Evolutionary conservation across 805 yeast genomes (phyloP).

Genomic region (Lipomyces starkeyi): DNA sequence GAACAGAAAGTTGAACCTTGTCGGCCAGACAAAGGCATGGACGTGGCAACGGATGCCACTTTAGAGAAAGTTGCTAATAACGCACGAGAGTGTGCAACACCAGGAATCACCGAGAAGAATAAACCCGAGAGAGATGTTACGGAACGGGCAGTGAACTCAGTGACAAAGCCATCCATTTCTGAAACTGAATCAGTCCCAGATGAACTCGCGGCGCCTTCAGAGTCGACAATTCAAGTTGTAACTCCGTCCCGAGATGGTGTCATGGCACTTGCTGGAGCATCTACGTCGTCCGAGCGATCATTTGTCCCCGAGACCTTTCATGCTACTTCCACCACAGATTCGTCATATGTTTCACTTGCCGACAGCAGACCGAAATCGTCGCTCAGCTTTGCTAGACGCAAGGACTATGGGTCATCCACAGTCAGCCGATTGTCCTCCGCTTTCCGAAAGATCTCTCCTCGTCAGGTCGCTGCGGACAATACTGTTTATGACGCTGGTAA

Average conservation of each 20-base stretch:
- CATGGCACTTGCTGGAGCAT: neutral
- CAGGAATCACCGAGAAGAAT: neutral
- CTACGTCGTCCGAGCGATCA: constrained; percentile 8
- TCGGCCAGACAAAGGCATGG: neutral
- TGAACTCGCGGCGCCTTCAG: neutral
- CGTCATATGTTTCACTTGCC: neutral
- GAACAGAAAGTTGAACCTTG: neutral
- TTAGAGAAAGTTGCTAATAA: neutral
- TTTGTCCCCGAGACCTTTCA: neutral
- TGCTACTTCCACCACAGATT: neutral
- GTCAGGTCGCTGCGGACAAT: constrained; percentile 1
- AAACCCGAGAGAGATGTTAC: neutral
- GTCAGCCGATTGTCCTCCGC: constrained; percentile 14
- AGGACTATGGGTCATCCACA: constrained; percentile 14
- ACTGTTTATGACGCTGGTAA: neutral
- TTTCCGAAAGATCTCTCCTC: constrained; percentile 24
- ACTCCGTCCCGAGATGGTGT: neutral
- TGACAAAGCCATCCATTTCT: neutral
- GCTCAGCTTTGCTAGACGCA: constrained; percentile 19
- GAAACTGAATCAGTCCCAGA: neutral
- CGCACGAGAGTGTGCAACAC: neutral
- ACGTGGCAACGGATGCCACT: neutral
- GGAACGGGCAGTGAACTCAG: neutral
- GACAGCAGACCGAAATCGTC: constrained; percentile 10
- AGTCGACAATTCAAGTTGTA: neutral